These are phyloP conservation scores for Pestalotiopsis fici DNA, from an alignment of 2,329 filamentous ascomycete species.

Conservation along the genomic window DNA sequence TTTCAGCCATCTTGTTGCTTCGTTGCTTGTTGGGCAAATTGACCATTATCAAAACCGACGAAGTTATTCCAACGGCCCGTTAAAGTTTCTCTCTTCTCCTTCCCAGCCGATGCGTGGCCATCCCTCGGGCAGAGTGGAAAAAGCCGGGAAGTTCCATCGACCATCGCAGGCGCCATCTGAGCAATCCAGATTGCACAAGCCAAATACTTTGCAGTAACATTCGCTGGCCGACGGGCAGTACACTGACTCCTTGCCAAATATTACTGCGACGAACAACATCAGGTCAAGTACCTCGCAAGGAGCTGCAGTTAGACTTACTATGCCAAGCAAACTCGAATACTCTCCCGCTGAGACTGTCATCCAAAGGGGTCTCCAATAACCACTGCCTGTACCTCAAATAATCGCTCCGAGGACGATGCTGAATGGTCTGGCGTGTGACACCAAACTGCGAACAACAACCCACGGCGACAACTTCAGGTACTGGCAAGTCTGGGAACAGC, in stretches of 20 bases:
- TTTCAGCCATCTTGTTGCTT: no score
- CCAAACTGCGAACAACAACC: constrained; percentile 70
- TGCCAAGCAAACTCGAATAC: constrained; percentile 70
- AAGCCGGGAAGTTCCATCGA: constrained; percentile 61
- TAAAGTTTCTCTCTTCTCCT: constrained; percentile 32
- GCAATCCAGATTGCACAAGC: constrained; percentile 52
- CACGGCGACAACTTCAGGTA: constrained; percentile 52
- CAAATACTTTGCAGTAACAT: constrained; percentile 70
- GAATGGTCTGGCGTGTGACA: constrained; percentile 54
- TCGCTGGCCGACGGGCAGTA: constrained; percentile 62
- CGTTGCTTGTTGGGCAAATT: no score
- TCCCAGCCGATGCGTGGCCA: constrained; percentile 63
- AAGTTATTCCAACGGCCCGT: constrained; percentile 15
- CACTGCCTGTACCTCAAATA: constrained; percentile 61
- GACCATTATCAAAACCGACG: no score
- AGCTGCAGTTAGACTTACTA: constrained; percentile 41
- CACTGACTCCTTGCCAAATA: constrained; percentile 57
- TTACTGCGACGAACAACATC: constrained; percentile 39
- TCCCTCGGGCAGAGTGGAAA: constrained; percentile 56
- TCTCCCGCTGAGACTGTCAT: constrained; percentile 57
- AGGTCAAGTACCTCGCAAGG: not conserved
- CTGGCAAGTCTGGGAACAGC: constrained; percentile 38
- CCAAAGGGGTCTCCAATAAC: constrained; percentile 56
- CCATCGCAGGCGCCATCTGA: constrained; percentile 50
- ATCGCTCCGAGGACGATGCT: constrained; percentile 46